Percentiles rank a stretch among this genome's conserved stretches.
phyloP scores from a whole-genome alignment of 805 yeast genomes.

The Priceomyces haplophilus region DNA sequence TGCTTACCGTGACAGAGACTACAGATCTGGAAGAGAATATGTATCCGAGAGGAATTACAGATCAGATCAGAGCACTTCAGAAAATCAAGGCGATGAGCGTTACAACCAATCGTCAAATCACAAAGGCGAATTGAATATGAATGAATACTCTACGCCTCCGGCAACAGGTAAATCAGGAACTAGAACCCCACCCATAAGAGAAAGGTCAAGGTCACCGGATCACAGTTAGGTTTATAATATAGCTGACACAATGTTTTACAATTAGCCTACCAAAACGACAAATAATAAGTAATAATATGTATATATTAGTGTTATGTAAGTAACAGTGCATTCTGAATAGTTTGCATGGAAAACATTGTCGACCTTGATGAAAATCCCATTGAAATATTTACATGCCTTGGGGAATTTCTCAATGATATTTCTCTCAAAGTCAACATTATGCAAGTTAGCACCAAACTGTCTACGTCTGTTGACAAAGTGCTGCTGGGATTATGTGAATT shows the following conservation, averaged over 20 bases:
- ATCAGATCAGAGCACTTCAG: background rate
- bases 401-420: constrained; percentile 20
- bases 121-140: background rate
- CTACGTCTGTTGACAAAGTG: constrained; percentile 31
- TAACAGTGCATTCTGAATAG: constrained; percentile 4
- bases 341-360: background rate
- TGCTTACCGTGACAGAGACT: constrained; percentile 12
- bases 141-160: background rate
- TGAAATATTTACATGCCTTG: background rate
- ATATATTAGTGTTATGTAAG: background rate
- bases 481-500: constrained; percentile 13
- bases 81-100: background rate
- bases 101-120: too few species aligned
- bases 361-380: background rate
- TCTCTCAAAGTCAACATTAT: constrained; percentile 33
- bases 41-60: constrained; percentile 2
- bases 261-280: background rate
- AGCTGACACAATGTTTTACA: background rate
- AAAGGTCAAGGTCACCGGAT: constrained; percentile 39
- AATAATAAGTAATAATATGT: background rate
- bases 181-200: constrained; percentile 27
- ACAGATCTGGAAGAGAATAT: constrained; percentile 11
- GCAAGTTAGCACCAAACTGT: constrained; percentile 30
- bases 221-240: constrained; percentile 14
- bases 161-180: constrained; percentile 29